Base-by-base conservation (phyloP, 2,329 filamentous ascomycete genomes). In the Hymenoscyphus fraxineus region DNA sequence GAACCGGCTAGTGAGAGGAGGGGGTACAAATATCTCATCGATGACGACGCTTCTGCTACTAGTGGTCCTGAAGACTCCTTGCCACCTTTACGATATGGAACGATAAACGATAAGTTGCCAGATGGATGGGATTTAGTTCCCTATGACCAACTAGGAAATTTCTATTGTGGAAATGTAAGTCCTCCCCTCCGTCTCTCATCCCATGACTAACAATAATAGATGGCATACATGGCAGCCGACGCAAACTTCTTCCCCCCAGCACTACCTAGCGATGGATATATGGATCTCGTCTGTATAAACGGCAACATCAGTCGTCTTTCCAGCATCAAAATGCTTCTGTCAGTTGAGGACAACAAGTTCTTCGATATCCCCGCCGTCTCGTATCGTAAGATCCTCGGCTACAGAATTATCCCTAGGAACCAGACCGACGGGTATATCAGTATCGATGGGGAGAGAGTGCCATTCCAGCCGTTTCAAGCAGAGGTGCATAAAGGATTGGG, bases 161-260 rank as follows among this genome's bases (percentile, higher is more conserved):
- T 99, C 76, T 98, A 96, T 78, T 91, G 89, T 39, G 95, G 95
- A 67, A 99, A 97, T 76, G 87, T 88, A 74, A 79, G 85, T 80
- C 22, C 15, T 16, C 31, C 5, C 15, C 32, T 15, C 41, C 6
- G 4, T 19, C 16, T 10, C 7, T 31, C n/a, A 16, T 3, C 56
- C 10, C 12, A 27, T 16, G 40, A 22, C n/a, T n/a, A 27, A 12
- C 60, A 10, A 61, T 39, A 60, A n/a, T 40, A 89, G 87, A 96
- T 98, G 89, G 87, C 90, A 31, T 96, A 90, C 77, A 94, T 99
- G 92, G 88, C 93, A 0, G 84, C 92, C 13, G 89, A 94, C 68
- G 84, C 88, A 65, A 92, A 93, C 73, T 96, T 98, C 80, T 99
- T 96, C 82, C 82, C 92, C 32, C 89, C 91, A 0, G 85, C 94